Evolutionary conservation across 2,329 filamentous ascomycete genomes (phyloP).

Genomic region (Chaetomium olivaceum): DNA sequence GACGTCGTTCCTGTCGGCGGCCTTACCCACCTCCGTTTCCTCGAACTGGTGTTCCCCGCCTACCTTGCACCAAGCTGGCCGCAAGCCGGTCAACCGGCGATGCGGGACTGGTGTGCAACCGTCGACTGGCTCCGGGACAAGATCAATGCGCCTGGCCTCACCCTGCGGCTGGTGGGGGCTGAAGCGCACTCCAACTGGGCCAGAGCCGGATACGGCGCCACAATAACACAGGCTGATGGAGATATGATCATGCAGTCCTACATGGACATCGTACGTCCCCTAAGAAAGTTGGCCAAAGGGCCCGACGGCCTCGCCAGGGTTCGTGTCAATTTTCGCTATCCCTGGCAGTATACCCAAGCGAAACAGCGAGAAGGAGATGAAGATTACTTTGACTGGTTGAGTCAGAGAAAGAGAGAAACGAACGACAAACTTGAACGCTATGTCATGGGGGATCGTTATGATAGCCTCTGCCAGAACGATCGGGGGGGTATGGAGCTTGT

Average conservation of each 20-base stretch:
- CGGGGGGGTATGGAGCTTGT: no score
- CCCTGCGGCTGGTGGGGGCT: background rate
- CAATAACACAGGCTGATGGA: background rate
- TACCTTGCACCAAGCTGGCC: background rate
- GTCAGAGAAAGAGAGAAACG: background rate
- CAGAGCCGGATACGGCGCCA: background rate
- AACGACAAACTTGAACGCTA: background rate
- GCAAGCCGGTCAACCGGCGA: background rate
- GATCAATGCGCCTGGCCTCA: background rate
- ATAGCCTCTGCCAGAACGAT: background rate
- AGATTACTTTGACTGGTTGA: background rate
- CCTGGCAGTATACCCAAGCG: background rate
- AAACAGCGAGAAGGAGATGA: background rate
- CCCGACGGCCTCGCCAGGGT: background rate
- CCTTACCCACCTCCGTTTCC: constrained; percentile 4
- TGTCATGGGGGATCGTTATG: background rate
- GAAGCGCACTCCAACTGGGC: no score
- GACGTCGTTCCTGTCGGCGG: background rate
- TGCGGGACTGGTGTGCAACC: background rate
- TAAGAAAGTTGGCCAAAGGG: background rate
- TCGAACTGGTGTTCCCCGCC: constrained; percentile 15
- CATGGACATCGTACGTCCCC: background rate
- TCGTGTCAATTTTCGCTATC: background rate
- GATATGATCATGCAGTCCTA: background rate
- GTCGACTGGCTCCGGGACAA: background rate